phyloP scores from a whole-genome alignment of 768 basidiomycete genomes.

The Crucibulum laeve region DNA sequence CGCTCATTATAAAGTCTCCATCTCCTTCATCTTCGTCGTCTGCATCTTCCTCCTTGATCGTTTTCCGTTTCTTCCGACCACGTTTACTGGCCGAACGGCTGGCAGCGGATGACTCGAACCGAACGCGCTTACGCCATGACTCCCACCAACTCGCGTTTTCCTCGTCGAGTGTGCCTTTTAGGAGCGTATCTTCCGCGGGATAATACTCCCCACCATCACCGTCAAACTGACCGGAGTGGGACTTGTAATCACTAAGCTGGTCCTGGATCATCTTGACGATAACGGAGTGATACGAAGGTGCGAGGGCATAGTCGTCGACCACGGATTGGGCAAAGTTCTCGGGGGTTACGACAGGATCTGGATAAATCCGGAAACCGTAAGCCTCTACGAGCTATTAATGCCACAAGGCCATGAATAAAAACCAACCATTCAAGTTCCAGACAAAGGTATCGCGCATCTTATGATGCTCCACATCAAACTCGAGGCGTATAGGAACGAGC shows the following conservation, averaged over 20 bases:
- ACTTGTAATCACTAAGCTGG: conserved; percentile 77
- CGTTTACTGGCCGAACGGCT: conserved; percentile 4
- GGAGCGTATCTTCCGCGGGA: conserved; percentile 14
- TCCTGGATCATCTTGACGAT: conserved; percentile 86
- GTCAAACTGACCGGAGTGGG: conserved; percentile 57
- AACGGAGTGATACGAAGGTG: conserved; percentile 54
- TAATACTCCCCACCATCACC: conserved; percentile 31
- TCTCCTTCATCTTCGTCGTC: conserved; percentile 27
- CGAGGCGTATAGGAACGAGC: conserved; percentile 92
- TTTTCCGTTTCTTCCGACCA: conserved; percentile 11
- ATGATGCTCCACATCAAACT: conserved; percentile 92
- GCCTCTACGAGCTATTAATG: neutral
- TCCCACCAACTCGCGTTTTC: conserved; percentile 64
- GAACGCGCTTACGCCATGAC: conserved; percentile 58
- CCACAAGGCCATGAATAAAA: neutral
- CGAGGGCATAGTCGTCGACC: conserved; percentile 85
- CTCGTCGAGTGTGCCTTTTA: conserved; percentile 42
- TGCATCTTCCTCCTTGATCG: conserved; percentile 15
- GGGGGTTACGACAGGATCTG: conserved; percentile 87
- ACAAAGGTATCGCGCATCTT: conserved; percentile 95
- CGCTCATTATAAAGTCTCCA: conserved; percentile 18
- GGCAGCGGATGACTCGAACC: conserved; percentile 28
- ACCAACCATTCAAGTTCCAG: conserved; percentile 93
- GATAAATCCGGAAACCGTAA: neutral
- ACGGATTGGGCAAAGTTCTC: conserved; percentile 87